Evolutionary conservation across 768 basidiomycete genomes (phyloP), one percentile per base, ranked within the genome.

Genomic region (Scleroderma citrinum): DNA sequence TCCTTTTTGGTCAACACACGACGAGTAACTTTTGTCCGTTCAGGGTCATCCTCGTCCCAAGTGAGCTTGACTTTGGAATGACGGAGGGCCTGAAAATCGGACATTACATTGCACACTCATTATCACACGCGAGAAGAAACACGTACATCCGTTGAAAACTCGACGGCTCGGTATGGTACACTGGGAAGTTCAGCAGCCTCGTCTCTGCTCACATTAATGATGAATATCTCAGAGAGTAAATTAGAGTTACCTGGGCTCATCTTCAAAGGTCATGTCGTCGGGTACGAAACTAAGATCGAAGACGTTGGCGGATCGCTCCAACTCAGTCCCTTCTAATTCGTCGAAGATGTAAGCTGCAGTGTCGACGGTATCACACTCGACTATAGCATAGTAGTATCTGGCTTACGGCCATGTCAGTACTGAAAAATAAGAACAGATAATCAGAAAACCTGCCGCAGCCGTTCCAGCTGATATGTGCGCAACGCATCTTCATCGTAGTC

Each of bases 1-100:
- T 97, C 92, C 61, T 92, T 84, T 46, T 78, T 77, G 0, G 88
- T 81, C 36, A 96, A 71, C 1, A 74, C 72, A 19, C 92, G 85
- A 40, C 92, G 82, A 1, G 93, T 91, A 43, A 93, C 58, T 38
- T 81, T 82, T 49, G 76, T 77, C 35, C 95, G 85, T 59, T 93
- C 87, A 0, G 89, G 85, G 56, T 98, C 94, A 65, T 98, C 96
- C 47, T 93, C 90, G 56, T 99, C 96, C 96, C 96, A 99, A 5
- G 94, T 96, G 29, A 98, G 77, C 61, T 91, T 96, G 51, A 98
- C 95, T 73, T 92, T 96, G 13, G 96, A 99, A 64, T 98, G 94
- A 5, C 95, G 87, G 5, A 99, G 80, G 10, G 95, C 95, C 93
- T 97, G 24, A 7, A 13, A 30, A 32, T 31, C 13, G 51, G 21